These are phyloP conservation scores for Cenchrus fungigraminus DNA, from an alignment of 176 grass and related monocot genomes.

Conservation along the genomic window DNA sequence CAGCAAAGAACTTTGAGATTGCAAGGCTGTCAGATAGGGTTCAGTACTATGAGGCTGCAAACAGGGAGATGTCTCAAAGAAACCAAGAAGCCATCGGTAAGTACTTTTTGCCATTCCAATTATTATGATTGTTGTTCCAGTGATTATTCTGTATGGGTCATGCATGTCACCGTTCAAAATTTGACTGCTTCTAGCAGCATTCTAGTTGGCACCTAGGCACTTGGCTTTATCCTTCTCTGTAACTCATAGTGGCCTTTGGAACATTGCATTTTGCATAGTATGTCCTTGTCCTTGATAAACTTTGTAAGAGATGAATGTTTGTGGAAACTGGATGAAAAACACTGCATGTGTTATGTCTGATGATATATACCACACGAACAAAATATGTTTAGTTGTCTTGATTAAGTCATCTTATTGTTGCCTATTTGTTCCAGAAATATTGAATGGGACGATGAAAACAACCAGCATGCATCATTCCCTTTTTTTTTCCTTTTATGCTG, in stretches of 20 bases:
- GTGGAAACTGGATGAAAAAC: not conserved
- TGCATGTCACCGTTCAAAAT: not conserved
- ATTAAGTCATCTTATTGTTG: conserved; percentile 8
- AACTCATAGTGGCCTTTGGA: not conserved
- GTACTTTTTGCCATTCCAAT: conserved; percentile 11
- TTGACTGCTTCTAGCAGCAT: not conserved
- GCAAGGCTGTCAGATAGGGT: conserved; percentile 87
- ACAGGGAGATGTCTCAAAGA: conserved; percentile 96
- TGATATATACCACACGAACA: not conserved
- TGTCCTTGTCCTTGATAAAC: not conserved
- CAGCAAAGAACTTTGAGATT: conserved; percentile 92
- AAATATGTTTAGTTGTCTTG: conserved; percentile 22
- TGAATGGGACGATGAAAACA: not conserved
- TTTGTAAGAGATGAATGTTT: not conserved
- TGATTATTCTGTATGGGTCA: not conserved
- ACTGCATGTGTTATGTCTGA: not conserved
- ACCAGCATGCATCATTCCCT: not conserved
- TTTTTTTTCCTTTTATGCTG: not conserved
- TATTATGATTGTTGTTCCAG: not conserved
- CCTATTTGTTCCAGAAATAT: not conserved
- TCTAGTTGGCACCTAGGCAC: not conserved
- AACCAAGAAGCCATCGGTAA: conserved; percentile 97
- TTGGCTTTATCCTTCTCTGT: not conserved
- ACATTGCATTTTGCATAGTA: not conserved
- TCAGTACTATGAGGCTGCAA: conserved; percentile 96